Conservation (phyloP, 306 rosid species). For the Dryas alaskensis region DNA sequence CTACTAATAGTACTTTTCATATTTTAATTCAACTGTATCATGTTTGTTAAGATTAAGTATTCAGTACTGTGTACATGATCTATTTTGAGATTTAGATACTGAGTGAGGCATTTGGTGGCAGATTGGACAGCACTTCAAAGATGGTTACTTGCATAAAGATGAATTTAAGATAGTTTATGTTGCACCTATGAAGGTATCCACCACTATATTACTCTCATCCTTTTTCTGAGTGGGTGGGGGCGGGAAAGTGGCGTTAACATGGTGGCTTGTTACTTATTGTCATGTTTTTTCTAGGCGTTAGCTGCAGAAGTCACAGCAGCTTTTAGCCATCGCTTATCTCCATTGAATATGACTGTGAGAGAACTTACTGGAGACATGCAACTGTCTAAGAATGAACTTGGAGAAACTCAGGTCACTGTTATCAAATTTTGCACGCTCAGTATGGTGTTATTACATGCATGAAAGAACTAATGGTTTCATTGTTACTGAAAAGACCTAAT, state of each 20-base stretch:
- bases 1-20: background rate
- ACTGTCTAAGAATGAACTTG: slow-evolving; percentile 84
- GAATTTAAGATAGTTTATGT: slow-evolving; percentile 96
- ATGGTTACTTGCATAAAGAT: slow-evolving; percentile 88
- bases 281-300: slow-evolving; percentile 65
- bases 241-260: slow-evolving; percentile 16
- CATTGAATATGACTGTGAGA: slow-evolving; percentile 81
- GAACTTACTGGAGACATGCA: slow-evolving; percentile 99
- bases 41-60: background rate
- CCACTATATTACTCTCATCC: slow-evolving; percentile 17
- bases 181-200: slow-evolving; percentile 95
- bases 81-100: slow-evolving; percentile 20
- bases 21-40: background rate
- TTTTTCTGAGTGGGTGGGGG: slow-evolving; percentile 6
- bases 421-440: slow-evolving; percentile 21
- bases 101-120: slow-evolving; percentile 36
- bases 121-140: slow-evolving; percentile 96
- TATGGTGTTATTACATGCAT: slow-evolving; percentile 19
- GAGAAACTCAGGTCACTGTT: slow-evolving; percentile 88
- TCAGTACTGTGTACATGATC: background rate
- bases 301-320: slow-evolving; percentile 95
- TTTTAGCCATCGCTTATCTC: slow-evolving; percentile 93
- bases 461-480: slow-evolving; percentile 23
- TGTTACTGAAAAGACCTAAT: slow-evolving; percentile 13
- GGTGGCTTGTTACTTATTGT: slow-evolving; percentile 1